A percentile compares a stretch with the other conserved stretches of the same genome.
phyloP scores from a whole-genome alignment of 495 filamentous ascomycete genomes.

The Trichoderma orchidacearum region DNA sequence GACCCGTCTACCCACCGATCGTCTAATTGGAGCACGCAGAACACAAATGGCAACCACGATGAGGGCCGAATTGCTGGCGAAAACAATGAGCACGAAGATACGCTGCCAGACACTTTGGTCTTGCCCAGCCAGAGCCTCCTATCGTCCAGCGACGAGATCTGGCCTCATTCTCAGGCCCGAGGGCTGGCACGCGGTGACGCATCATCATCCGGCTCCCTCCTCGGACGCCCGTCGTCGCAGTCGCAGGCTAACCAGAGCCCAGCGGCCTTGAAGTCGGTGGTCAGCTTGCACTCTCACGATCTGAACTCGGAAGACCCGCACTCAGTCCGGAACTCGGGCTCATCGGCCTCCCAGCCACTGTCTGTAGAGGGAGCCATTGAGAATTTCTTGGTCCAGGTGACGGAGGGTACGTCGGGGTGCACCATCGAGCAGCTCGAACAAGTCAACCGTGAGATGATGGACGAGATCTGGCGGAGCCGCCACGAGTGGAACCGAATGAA shows the following conservation, averaged over 20 bases:
- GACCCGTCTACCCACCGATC: conserved; percentile 52
- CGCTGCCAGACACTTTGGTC: conserved; percentile 22
- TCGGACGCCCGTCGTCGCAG: conserved; percentile 10
- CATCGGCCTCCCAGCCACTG: conserved; percentile 26
- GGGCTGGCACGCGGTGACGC: conserved; percentile 15
- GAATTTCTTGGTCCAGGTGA: conserved; percentile 43
- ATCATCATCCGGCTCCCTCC: conserved; percentile 12
- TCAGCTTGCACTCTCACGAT: conserved; percentile 15
- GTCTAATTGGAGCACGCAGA: conserved; percentile 47
- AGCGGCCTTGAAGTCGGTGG: conserved; percentile 3
- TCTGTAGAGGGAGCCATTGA: conserved; percentile 38
- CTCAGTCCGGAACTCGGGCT: conserved; percentile 16
- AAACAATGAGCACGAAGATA: conserved; percentile 27
- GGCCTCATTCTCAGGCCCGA: conserved; percentile 38
- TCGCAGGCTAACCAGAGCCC: conserved; percentile 8
- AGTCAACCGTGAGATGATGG: conserved; percentile 81
- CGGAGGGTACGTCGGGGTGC: conserved; percentile 57
- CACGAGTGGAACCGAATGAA: conserved; percentile 67
- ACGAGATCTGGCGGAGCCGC: conserved; percentile 65
- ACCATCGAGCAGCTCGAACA: conserved; percentile 92
- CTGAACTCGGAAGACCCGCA: conserved; percentile 8
- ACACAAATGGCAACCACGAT: conserved; percentile 38
- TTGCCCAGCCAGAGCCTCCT: conserved; percentile 12
- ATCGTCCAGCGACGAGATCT: conserved; percentile 25
- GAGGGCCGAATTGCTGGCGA: conserved; percentile 10